Evolutionary conservation across 2,329 filamentous ascomycete genomes (phyloP), one percentile per base, ranked within the genome.

Genomic region (Cladosporium sp.): DNA sequence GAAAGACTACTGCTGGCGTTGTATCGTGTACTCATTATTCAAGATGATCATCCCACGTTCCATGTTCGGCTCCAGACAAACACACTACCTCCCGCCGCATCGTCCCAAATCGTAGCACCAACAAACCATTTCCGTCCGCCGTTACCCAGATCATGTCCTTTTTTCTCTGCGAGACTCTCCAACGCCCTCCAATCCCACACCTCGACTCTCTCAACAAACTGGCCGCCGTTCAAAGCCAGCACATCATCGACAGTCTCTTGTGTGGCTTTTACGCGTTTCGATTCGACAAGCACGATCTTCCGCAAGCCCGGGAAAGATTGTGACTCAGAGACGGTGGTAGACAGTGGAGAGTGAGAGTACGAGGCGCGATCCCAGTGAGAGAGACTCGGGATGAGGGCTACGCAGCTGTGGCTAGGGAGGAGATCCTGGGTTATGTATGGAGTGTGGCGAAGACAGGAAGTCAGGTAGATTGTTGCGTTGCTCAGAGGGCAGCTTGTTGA

Each of bases 201-300:
- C 14, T 66, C 63, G 3, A 68, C 52, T 13, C 61, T 49, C 55
- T 67, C 66, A 42, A 52, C 44, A 9, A 66, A 59, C 3, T n/a
- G 31, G 8, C 48, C 40, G 10, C 32, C 16, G 32, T 66, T 63
- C 31, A 69, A 34, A 8, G 41, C 54, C 32, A 53, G 1, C 2
- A 66, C 44, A n/a, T 57, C 45, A 18, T 43, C 18, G 1, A 67
- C 38, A 1, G 63, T 34, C 0, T 45, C 53, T 9, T 43, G 28
- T 2, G 59, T 55, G 2, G 55, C 60, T 5, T 53, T 43, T 9
- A 28, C 33, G 5, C 66, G 57, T 11, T 56, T 58, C 18, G 53
- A 51, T 46, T 70, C 66, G 4, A 70, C 65, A 10, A 70, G 53
- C 1, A 68, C 59, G 16, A 68, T 52, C 44, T 68, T 70, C 9